Evolutionary conservation across 2,329 filamentous ascomycete species (phyloP).

Genomic region (Penicillium brevicompactum): DNA sequence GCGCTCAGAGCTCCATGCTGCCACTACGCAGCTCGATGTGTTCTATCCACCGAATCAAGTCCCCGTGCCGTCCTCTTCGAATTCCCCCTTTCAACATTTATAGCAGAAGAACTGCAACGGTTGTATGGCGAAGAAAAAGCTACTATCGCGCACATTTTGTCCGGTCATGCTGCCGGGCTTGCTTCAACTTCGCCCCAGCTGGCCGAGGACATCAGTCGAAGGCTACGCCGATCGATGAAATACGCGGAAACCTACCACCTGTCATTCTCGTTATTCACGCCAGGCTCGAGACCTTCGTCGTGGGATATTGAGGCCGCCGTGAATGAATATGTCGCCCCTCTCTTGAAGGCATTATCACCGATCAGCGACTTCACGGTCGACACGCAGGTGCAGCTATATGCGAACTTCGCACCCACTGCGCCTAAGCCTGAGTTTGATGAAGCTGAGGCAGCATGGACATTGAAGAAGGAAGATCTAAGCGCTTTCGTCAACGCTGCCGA

Average conservation of each 20-base stretch:
- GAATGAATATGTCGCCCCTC: slow-evolving; percentile 75
- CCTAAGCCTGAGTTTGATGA: slow-evolving; percentile 59
- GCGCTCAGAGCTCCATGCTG: slow-evolving; percentile 66
- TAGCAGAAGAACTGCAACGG: slow-evolving; percentile 74
- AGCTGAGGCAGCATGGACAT: slow-evolving; percentile 60
- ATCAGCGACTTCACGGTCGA: slow-evolving; percentile 97
- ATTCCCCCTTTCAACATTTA: slow-evolving; percentile 74
- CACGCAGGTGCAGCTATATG: slow-evolving; percentile 93
- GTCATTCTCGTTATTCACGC: slow-evolving; percentile 92
- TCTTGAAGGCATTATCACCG: slow-evolving; percentile 74
- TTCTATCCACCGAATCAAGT: slow-evolving; percentile 72
- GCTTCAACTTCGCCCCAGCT: slow-evolving; percentile 48
- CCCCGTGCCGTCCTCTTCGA: slow-evolving; percentile 67
- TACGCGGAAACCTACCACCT: slow-evolving; percentile 94
- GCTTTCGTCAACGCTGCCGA: slow-evolving; percentile 97
- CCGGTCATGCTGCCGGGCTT: slow-evolving; percentile 50
- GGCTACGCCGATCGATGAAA: slow-evolving; percentile 82
- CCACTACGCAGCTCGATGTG: slow-evolving; percentile 72
- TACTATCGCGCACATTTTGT: slow-evolving; percentile 75
- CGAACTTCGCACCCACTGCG: slow-evolving; percentile 66
- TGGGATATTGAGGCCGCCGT: slow-evolving; percentile 91
- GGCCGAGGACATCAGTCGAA: slow-evolving; percentile 62
- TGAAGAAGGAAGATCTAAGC: slow-evolving; percentile 83
- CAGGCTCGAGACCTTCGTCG: slow-evolving; percentile 72
- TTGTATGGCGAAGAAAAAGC: slow-evolving; percentile 88